Evolutionary conservation across 2,329 filamentous ascomycete species (phyloP).

Genomic region (Cladosporium velox): DNA sequence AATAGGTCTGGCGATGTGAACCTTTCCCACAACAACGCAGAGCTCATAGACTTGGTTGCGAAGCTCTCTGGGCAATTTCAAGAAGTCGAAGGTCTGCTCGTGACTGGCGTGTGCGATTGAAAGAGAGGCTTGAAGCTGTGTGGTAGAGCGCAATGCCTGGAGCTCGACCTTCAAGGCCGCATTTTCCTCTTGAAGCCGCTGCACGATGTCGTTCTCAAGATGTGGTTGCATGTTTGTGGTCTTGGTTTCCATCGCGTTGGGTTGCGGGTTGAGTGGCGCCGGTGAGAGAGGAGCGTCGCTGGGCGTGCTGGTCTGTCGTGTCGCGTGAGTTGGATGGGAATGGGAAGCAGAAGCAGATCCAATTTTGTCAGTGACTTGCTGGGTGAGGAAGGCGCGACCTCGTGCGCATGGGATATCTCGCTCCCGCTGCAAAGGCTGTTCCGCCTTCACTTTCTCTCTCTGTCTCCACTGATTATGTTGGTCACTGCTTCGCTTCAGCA

Average conservation of each 20-base stretch:
- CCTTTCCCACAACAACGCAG: not conserved
- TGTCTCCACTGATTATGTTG: not conserved
- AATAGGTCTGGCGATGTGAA: not conserved
- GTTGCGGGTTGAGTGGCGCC: not conserved
- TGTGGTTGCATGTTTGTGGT: not conserved
- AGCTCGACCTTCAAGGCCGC: not conserved
- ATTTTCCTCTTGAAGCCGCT: not conserved
- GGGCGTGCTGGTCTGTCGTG: not conserved
- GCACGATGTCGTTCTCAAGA: not conserved
- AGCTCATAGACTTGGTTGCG: conserved; percentile 1
- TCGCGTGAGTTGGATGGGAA: not conserved
- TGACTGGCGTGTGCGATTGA: not conserved
- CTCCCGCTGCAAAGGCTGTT: not conserved
- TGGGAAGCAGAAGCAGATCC: not conserved
- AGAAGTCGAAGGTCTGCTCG: not conserved
- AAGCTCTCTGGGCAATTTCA: not conserved
- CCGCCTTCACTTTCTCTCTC: not conserved
- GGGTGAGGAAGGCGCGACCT: not conserved
- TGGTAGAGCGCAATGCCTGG: not conserved
- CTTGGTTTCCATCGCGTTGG: not conserved
- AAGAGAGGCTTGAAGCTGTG: not conserved
- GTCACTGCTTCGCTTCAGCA: not conserved
- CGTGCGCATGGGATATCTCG: not conserved
- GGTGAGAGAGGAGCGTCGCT: not conserved
- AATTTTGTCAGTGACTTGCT: not conserved